Conservation (phyloP, 768 basidiomycete genomes). For the Lactarius sanguifluus region DNA sequence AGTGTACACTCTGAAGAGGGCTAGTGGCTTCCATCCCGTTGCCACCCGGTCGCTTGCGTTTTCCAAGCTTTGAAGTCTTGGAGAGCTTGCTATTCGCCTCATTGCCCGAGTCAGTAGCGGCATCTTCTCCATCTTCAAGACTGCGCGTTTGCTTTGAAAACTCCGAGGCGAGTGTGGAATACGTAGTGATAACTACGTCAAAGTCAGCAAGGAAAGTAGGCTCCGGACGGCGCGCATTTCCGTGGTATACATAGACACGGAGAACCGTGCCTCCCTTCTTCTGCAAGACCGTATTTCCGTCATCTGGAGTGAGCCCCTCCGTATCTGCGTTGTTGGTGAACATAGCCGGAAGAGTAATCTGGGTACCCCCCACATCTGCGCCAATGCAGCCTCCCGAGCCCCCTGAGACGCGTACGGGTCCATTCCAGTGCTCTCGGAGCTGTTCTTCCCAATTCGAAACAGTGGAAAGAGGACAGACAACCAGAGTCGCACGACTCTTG, state of each 20-base stretch:
- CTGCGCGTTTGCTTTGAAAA: conserved; percentile 86
- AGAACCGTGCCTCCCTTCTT: conserved; percentile 42
- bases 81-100: conserved; percentile 65
- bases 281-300: conserved; percentile 3
- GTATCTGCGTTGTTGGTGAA: conserved; percentile 17
- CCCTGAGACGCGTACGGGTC: conserved; percentile 79
- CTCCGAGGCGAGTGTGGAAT: conserved; percentile 92
- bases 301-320: conserved; percentile 1
- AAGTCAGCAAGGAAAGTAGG: conserved; percentile 88
- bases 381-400: conserved; percentile 54
- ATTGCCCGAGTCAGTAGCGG: conserved; percentile 61
- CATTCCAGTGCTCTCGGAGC: conserved; percentile 95
- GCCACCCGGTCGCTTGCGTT: conserved; percentile 37
- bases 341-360: conserved; percentile 36
- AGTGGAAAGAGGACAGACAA: conserved; percentile 94
- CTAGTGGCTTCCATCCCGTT: conserved; percentile 60
- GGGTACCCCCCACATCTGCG: conserved; percentile 37
- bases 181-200: conserved; percentile 97
- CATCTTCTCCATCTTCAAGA: conserved; percentile 64
- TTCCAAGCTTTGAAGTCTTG: conserved; percentile 54
- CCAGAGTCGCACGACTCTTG: conserved; percentile 88
- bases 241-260: conserved; percentile 96
- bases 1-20: conserved; percentile 89
- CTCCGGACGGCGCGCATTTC: conserved; percentile 82
- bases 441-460: conserved; percentile 99